These are phyloP conservation scores for Candida orba DNA, from an alignment of 805 yeast genomes.

Conservation along the genomic window DNA sequence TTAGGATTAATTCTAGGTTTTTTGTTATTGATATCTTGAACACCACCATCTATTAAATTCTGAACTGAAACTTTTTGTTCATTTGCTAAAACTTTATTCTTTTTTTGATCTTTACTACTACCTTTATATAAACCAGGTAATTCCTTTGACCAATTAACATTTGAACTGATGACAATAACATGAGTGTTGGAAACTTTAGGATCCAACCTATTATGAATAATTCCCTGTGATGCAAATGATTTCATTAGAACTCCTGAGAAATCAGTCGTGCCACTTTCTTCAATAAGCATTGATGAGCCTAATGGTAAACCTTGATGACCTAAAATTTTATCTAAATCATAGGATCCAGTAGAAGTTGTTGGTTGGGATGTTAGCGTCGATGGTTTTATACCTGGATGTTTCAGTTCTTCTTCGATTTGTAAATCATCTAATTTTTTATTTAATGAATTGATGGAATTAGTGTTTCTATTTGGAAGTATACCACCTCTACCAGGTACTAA, in stretches of 20 bases:
- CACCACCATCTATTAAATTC: slow-evolving; percentile 41
- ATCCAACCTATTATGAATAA: slow-evolving; percentile 51
- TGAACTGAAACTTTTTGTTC: slow-evolving; percentile 63
- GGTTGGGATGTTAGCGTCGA: slow-evolving; percentile 67
- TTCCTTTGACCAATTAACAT: slow-evolving; percentile 54
- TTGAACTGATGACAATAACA: slow-evolving; percentile 54
- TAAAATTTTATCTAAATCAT: slow-evolving; percentile 65
- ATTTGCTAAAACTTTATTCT: slow-evolving; percentile 45
- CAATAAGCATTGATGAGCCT: slow-evolving; percentile 62
- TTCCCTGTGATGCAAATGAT: slow-evolving; percentile 70
- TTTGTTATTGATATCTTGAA: slow-evolving; percentile 1
- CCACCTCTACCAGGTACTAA: slow-evolving; percentile 7
- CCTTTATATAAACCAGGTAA: slow-evolving; percentile 77
- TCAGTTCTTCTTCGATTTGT: slow-evolving; percentile 13
- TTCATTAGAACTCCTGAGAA: slow-evolving; percentile 66
- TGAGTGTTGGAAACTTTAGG: slow-evolving; percentile 41
- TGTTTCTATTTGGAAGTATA: slow-evolving; percentile 3
- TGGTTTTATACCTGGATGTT: slow-evolving; percentile 58
- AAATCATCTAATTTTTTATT: slow-evolving; percentile 6
- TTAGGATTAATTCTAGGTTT: slow-evolving; percentile 4
- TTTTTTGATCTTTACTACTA: slow-evolving; percentile 56
- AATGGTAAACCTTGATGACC: slow-evolving; percentile 83
- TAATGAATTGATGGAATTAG: neutral
- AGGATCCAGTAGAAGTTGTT: slow-evolving; percentile 73
- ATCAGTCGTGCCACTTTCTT: slow-evolving; percentile 86